phyloP scores from a whole-genome alignment of 2,329 filamentous ascomycete genomes.

The Phyllachora maydis region DNA sequence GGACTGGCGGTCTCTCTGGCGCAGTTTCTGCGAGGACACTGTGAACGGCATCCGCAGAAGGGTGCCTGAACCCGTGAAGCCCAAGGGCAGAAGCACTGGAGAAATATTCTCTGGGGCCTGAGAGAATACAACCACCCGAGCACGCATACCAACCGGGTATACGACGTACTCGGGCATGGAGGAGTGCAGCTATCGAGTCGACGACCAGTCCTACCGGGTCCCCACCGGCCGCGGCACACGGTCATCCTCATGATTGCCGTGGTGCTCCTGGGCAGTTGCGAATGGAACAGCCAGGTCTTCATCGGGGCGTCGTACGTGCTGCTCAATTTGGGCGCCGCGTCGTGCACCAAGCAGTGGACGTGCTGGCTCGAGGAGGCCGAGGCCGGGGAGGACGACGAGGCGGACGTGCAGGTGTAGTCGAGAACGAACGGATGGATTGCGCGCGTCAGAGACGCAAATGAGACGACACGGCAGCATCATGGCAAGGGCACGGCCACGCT shows the following conservation, averaged over 20 bases:
- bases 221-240: constrained; percentile 37
- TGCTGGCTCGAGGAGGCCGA: constrained; percentile 30
- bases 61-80: too few species aligned
- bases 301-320: constrained; percentile 35
- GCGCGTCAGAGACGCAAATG: too few species aligned
- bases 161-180: constrained; percentile 41
- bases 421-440: too few species aligned
- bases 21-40: too few species aligned
- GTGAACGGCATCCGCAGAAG: too few species aligned
- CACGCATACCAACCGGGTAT: too few species aligned
- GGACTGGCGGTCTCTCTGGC: too few species aligned
- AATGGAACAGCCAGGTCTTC: constrained; percentile 36
- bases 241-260: constrained; percentile 39
- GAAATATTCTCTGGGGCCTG: too few species aligned
- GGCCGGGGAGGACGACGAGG: constrained; percentile 15
- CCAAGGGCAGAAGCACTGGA: too few species aligned
- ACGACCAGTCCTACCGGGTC: constrained; percentile 21
- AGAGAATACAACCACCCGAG: too few species aligned
- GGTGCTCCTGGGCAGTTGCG: constrained; percentile 39
- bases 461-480: too few species aligned
- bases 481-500: neutral
- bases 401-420: too few species aligned
- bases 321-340: constrained; percentile 34
- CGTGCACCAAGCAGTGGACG: constrained; percentile 28
- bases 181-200: constrained; percentile 33